These are phyloP conservation scores for Xylaria flabelliformis DNA, from an alignment of 495 filamentous ascomycete genomes.

Conservation along the genomic window DNA sequence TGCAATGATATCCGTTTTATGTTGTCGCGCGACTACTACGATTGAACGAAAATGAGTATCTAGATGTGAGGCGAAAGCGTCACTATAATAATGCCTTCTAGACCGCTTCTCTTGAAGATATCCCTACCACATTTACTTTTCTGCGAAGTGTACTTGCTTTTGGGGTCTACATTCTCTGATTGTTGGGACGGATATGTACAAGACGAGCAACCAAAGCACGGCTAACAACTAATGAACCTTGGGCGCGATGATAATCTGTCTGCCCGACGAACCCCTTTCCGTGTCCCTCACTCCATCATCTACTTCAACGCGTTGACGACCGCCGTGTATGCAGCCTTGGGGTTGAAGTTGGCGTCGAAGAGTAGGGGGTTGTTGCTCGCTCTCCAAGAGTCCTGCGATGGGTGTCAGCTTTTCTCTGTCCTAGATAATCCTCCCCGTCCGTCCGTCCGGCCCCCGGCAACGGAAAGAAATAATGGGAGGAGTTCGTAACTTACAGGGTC, in stretches of 20 bases:
- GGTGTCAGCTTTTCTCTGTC: slow-evolving; percentile 27
- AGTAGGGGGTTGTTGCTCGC: slow-evolving; percentile 64
- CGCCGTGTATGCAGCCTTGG: slow-evolving; percentile 70
- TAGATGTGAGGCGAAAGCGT: neutral
- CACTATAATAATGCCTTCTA: neutral
- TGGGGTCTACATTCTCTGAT: neutral
- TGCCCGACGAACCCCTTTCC: neutral
- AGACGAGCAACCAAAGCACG: neutral
- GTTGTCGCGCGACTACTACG: slow-evolving; percentile 7
- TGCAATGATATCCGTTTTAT: slow-evolving; percentile 25
- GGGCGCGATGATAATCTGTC: neutral
- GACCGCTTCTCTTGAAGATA: neutral
- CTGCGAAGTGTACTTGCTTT: neutral
- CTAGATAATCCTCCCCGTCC: neutral
- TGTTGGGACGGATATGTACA: slow-evolving; percentile 12
- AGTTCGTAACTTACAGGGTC: slow-evolving; percentile 57
- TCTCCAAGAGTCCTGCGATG: slow-evolving; percentile 67
- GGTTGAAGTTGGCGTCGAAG: slow-evolving; percentile 66
- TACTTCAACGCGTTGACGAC: slow-evolving; percentile 58
- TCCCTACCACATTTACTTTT: neutral
- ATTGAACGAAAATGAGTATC: neutral
- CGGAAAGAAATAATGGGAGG: no score
- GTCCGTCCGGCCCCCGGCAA: neutral
- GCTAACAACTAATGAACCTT: neutral
- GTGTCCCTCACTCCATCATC: neutral